A percentile compares a stretch with the other conserved stretches of the same genome.
Conservation (phyloP, 495 filamentous ascomycete genomes). For the Penicillium macrosclerotiorum region DNA sequence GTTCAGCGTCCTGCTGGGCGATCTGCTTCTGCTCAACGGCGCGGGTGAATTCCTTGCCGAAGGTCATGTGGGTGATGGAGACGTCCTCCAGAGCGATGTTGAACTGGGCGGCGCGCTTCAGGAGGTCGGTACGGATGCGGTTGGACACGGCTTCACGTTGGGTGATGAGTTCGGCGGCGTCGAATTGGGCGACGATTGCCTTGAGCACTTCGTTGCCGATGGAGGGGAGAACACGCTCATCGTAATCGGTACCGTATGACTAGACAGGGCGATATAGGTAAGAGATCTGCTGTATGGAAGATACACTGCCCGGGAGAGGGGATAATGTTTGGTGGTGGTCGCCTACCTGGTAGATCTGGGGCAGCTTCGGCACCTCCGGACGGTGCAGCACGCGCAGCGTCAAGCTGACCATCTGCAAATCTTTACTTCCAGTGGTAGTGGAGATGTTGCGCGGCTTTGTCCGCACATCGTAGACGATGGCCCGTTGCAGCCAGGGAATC, state of each 20-base stretch:
- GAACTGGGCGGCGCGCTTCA: slow-evolving; percentile 96
- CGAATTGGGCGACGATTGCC: slow-evolving; percentile 97
- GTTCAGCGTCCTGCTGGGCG: slow-evolving; percentile 97
- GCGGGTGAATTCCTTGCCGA: slow-evolving; percentile 97
- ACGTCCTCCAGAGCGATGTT: slow-evolving; percentile 99
- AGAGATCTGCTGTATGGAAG: too few relatives aligned
- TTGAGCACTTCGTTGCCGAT: slow-evolving; percentile 99
- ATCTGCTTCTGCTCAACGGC: slow-evolving; percentile 99
- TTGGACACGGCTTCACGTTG: slow-evolving; percentile 95
- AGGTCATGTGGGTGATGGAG: slow-evolving; percentile 99
- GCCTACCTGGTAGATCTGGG: slow-evolving; percentile 96
- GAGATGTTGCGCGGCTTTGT: slow-evolving; percentile 96
- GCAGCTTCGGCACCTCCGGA: slow-evolving; percentile 86
- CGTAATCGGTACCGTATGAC: slow-evolving; percentile 92
- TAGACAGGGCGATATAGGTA: too few relatives aligned
- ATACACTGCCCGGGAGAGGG: too few relatives aligned
- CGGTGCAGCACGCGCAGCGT: slow-evolving; percentile 93
- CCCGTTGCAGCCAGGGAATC: slow-evolving; percentile 91
- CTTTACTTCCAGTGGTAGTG: slow-evolving; percentile 98
- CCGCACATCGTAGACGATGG: slow-evolving; percentile 95
- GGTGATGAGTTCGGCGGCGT: slow-evolving; percentile 98
- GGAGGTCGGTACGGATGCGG: slow-evolving; percentile 91
- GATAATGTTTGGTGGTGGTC: too few relatives aligned
- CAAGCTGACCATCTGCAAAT: slow-evolving; percentile 99
- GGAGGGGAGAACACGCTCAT: slow-evolving; percentile 97